phyloP scores from a whole-genome alignment of 371 early-diverging fungal genomes.

The Mucor saturninus region DNA sequence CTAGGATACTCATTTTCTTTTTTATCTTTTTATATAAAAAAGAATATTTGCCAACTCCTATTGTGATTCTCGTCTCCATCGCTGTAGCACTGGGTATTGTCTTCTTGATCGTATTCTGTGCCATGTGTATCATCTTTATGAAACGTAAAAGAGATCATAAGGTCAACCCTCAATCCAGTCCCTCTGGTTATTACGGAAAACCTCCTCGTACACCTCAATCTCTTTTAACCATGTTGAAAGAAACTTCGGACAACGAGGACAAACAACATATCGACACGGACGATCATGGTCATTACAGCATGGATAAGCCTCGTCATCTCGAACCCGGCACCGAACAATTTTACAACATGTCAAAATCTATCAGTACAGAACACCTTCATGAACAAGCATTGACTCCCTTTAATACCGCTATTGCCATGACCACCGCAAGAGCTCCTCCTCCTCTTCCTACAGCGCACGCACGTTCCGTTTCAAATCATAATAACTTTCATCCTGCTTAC shows the following conservation, averaged over 20 bases:
- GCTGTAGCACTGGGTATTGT: conserved; percentile 73
- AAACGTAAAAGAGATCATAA: conserved; percentile 42
- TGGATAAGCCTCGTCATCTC: conserved; percentile 11
- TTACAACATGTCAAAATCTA: conserved; percentile 26
- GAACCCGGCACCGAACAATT: conserved; percentile 21
- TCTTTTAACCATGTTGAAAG: conserved; percentile 37
- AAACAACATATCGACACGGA: conserved; percentile 12
- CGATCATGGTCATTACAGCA: not conserved
- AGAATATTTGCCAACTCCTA: conserved; percentile 54
- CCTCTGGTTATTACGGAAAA: conserved; percentile 48
- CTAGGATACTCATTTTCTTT: not conserved
- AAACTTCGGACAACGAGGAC: not conserved
- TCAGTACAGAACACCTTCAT: conserved; percentile 26
- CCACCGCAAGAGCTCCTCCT: conserved; percentile 13
- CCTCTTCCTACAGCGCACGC: conserved; percentile 10
- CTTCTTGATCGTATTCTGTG: conserved; percentile 66
- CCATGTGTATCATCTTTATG: conserved; percentile 47
- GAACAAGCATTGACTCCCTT: conserved; percentile 11
- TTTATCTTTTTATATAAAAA: conserved; percentile 12
- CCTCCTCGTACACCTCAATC: conserved; percentile 50
- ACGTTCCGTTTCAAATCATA: not conserved
- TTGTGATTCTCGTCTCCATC: conserved; percentile 72
- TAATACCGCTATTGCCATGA: conserved; percentile 11
- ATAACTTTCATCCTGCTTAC: not conserved
- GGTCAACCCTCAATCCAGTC: conserved; percentile 35